These are phyloP conservation scores for Neodidymelliopsis sp. DNA, from an alignment of 2,329 filamentous ascomycete species.

Conservation along the genomic window DNA sequence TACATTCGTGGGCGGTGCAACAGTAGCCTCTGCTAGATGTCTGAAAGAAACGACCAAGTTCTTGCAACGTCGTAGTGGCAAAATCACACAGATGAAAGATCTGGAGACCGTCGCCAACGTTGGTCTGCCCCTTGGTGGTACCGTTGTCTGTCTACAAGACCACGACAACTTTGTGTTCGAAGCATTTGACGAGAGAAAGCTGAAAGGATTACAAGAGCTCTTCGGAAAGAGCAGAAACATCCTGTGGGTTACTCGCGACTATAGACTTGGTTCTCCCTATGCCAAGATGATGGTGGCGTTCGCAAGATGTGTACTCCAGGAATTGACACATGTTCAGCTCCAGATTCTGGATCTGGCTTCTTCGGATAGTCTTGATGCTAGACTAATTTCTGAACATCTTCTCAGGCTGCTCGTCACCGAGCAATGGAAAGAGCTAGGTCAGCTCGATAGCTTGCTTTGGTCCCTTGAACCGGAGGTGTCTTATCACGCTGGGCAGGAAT, in stretches of 20 bases:
- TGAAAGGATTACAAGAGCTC: constrained; percentile 5
- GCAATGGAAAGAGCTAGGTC: neutral
- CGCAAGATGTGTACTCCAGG: constrained; percentile 4
- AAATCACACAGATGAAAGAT: neutral
- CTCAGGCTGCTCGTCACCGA: neutral
- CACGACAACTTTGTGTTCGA: constrained; percentile 6
- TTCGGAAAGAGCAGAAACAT: constrained; percentile 4
- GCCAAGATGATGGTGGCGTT: constrained; percentile 20
- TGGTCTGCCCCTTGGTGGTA: neutral
- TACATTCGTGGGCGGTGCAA: neutral
- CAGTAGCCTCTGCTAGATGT: neutral
- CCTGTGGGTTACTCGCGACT: constrained; percentile 23
- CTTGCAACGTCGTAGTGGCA: neutral
- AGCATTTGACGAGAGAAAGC: neutral
- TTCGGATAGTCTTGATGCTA: neutral
- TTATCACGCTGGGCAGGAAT: neutral
- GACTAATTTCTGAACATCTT: neutral
- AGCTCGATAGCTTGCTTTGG: neutral
- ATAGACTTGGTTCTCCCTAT: constrained; percentile 10
- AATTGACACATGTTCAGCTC: constrained; percentile 13
- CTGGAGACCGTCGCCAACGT: neutral
- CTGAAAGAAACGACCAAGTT: neutral
- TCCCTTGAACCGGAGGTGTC: constrained; percentile 6
- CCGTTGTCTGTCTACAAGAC: constrained; percentile 1
- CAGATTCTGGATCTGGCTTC: constrained; percentile 17